phyloP scores from a whole-genome alignment of 2,329 filamentous ascomycete species.

The Basipetospora chlamydospora region DNA sequence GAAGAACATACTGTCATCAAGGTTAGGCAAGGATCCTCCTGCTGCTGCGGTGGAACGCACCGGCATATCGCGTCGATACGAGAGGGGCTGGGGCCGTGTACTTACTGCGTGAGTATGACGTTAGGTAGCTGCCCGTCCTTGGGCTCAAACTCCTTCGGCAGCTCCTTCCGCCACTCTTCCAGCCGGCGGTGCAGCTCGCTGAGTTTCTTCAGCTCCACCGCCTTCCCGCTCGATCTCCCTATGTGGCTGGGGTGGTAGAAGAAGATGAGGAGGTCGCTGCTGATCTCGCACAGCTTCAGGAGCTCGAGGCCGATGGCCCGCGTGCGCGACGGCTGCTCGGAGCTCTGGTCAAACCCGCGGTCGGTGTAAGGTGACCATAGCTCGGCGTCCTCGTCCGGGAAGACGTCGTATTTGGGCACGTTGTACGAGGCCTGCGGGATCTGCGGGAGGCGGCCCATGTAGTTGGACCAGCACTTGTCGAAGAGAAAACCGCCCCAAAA shows the following conservation, averaged over 20 bases:
- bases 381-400: constrained; percentile 74
- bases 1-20: constrained; percentile 86
- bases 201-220: constrained; percentile 78
- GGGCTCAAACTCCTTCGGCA: constrained; percentile 77
- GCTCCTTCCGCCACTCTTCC: constrained; percentile 72
- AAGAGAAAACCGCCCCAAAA: constrained; percentile 99
- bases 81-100: too few species aligned
- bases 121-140: constrained; percentile 82
- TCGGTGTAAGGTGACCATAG: constrained; percentile 85
- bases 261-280: constrained; percentile 71
- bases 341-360: constrained; percentile 55
- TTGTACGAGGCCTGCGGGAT: constrained; percentile 66
- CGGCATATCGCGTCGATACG: too few species aligned
- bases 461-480: constrained; percentile 98
- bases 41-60: too few species aligned
- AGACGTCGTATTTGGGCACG: constrained; percentile 79
- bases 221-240: constrained; percentile 53
- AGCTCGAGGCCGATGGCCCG: constrained; percentile 72
- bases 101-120: constrained; percentile 71
- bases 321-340: constrained; percentile 68
- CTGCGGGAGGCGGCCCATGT: constrained; percentile 81
- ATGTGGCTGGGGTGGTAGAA: constrained; percentile 77
- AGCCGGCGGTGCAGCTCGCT: constrained; percentile 81
- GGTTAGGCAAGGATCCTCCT: too few species aligned
- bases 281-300: constrained; percentile 78